Evolutionary conservation across 768 basidiomycete genomes (phyloP), one percentile per base, ranked within the genome.

Genomic region (Panellus pusillus): DNA sequence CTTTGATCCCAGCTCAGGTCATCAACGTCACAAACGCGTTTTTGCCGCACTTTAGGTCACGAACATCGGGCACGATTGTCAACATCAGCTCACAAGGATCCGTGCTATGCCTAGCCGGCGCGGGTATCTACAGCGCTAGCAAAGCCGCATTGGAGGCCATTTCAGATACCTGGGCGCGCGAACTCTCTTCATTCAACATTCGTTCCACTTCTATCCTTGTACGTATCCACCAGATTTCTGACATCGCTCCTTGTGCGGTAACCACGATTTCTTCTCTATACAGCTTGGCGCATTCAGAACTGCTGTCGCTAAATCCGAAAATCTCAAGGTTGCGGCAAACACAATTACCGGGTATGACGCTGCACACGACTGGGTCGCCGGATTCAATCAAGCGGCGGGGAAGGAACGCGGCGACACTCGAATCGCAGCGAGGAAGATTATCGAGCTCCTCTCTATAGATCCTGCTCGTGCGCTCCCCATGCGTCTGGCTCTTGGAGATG

Each of bases 21-120:
- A 57, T 70, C 38, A 57, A 61, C 51, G 50, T 64, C 6, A 64
- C 65, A 9, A 57, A 61, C 45, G 53, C 53, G 1, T 63, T 70
- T 55, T 47, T 72, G 9, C 70, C 70, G 1, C 63, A 70, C 29
- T 58, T 70, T 24, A 57, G 61, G 7, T 29, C 12, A 15, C 49
- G 59, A 4, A 43, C 24, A n/a, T 29, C 47, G 2, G 61, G 61
- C 5, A 61, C 58, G 12, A 50, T 63, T 44, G 56, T 63, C 3
- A 63, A 63, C 27, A 57, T 63, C 35, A 57, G 58, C 46, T 63
- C 61, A n/a, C 48, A 51, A 28, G 61, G 52, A 2, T n/a, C 51
- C 4, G 39, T 41, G 15, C 7, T 51, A 6, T 45, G 45, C 20
- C 4, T 50, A 15, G 42, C 44, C 14, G 59, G 61, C 13, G 55